Evolutionary conservation across 768 basidiomycete genomes (phyloP).

Genomic region (Termitomyces eurrhizus): DNA sequence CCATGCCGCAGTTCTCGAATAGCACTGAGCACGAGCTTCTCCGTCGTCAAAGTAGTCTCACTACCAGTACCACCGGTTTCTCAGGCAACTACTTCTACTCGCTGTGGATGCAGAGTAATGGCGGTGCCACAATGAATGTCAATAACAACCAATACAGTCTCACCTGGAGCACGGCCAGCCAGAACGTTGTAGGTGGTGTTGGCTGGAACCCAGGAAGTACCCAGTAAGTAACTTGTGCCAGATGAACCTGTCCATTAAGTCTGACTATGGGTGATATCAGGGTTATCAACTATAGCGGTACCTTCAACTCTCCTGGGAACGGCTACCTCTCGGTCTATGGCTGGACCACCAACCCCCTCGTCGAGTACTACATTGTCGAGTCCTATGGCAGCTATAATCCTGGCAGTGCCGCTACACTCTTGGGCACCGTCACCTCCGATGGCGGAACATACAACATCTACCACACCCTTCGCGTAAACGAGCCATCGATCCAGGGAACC

Average conservation of each 20-base stretch:
- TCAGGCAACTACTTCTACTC: constrained; percentile 34
- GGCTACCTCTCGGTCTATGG: constrained; percentile 42
- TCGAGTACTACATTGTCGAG: constrained; percentile 47
- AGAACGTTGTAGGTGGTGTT: constrained; percentile 36
- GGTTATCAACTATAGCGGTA: constrained; percentile 33
- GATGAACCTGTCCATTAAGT: background rate
- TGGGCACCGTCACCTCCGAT: constrained; percentile 38
- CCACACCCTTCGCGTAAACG: constrained; percentile 31
- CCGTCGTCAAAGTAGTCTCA: background rate
- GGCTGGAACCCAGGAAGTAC: constrained; percentile 35
- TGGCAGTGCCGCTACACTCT: constrained; percentile 22
- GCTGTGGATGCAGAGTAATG: constrained; percentile 30
- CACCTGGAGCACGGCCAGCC: constrained; percentile 26
- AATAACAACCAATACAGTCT: constrained; percentile 28
- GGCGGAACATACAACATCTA: constrained; percentile 41
- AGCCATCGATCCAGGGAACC: constrained; percentile 40
- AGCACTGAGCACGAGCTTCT: constrained; percentile 15
- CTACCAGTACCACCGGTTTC: constrained; percentile 25
- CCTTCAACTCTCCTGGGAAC: constrained; percentile 35
- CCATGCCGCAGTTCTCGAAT: constrained; percentile 14
- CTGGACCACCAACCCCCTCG: constrained; percentile 41
- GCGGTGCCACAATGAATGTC: constrained; percentile 29
- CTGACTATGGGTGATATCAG: constrained; percentile 16
- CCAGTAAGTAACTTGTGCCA: constrained; percentile 14
- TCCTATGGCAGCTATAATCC: constrained; percentile 39